phyloP scores from a whole-genome alignment of 1,284 basidiomycete species.

The Microbotryomycetes sp. region DNA sequence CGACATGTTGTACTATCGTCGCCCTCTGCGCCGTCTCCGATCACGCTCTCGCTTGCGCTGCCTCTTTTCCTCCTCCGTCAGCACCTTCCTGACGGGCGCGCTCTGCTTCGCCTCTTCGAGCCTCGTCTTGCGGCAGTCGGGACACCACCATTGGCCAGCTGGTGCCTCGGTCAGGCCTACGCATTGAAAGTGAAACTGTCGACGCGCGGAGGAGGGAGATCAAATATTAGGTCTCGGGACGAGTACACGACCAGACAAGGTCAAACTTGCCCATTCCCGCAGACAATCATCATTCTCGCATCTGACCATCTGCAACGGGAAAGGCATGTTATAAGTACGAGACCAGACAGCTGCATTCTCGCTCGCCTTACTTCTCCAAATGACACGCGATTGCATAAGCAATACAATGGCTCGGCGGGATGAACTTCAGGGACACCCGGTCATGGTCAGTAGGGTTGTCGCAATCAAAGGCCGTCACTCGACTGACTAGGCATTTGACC shows the following conservation, averaged over 20 bases:
- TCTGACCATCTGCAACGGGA: slow-evolving; percentile 28
- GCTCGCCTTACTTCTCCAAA: slow-evolving; percentile 23
- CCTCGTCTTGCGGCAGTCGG: slow-evolving; percentile 9
- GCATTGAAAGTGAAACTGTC: slow-evolving; percentile 33
- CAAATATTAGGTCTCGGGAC: neutral
- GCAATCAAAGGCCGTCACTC: no score
- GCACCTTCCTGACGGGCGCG: neutral
- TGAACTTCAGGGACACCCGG: slow-evolving; percentile 4
- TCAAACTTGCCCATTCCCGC: slow-evolving; percentile 31
- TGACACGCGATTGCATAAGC: slow-evolving; percentile 31
- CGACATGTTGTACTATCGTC: no score
- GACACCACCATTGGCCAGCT: slow-evolving; percentile 28
- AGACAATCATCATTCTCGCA: slow-evolving; percentile 35
- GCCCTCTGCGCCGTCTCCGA: neutral
- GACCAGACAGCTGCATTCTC: no score
- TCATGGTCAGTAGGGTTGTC: neutral
- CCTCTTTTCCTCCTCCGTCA: neutral
- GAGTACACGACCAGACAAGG: neutral
- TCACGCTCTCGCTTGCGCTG: neutral
- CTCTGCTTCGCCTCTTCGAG: neutral
- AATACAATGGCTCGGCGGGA: slow-evolving; percentile 31
- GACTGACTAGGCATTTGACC: no score
- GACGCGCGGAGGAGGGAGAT: neutral
- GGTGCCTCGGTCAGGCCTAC: slow-evolving; percentile 23
- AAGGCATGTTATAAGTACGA: no score